Base-by-base conservation (phyloP, 2,329 filamentous ascomycete genomes). In the Fusarium sp. region DNA sequence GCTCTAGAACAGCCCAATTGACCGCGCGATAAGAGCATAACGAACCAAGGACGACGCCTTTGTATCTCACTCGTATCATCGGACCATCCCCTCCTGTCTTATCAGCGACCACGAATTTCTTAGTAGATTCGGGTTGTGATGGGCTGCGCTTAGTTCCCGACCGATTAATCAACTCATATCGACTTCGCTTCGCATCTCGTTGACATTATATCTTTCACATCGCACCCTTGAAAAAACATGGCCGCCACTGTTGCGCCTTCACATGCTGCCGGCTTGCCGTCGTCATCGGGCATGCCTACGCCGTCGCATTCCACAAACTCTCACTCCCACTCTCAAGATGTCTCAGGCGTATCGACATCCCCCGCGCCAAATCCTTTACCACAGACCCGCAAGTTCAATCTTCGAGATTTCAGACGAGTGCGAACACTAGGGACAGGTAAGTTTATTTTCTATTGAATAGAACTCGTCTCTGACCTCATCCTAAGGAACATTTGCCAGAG, bases 351-450 rank as follows among this genome's bases (percentile, higher is more conserved):
- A 41, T 43, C 65, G 21, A 45, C 63, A 12, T 53, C 66, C 28
- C 51, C 64, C 46, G 43, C 57, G 41, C 66, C 71, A 58, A 59
- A 70, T 30, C 69, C 76, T 21, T 66, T 76, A 30, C 74, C 77
- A 20, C 67, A 74, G 40, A 76, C 73, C 23, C 77, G 62, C 59
- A 77, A 73, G 53, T 76, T 81, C 56, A 73, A 76, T 42, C 74
- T 79, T 34, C 75, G 77, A 43, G 90, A 94, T 81, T 94, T 94
- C 77, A 85, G 88, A 64, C 84, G 92, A 51, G 85, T 94, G 71
- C 90, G 92, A 78, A 94, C 92, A 14, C 82, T 95, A 68, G 92
- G 90, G 68, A 94, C 92, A 42, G 92, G 91, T 90, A 82, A 72
- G 82, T 78, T 37, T 5, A 30, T 27, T 16, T 42, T 25, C 25